Base-by-base conservation (phyloP, 2,329 filamentous ascomycete species). In the Paracoccidioides lutzii region DNA sequence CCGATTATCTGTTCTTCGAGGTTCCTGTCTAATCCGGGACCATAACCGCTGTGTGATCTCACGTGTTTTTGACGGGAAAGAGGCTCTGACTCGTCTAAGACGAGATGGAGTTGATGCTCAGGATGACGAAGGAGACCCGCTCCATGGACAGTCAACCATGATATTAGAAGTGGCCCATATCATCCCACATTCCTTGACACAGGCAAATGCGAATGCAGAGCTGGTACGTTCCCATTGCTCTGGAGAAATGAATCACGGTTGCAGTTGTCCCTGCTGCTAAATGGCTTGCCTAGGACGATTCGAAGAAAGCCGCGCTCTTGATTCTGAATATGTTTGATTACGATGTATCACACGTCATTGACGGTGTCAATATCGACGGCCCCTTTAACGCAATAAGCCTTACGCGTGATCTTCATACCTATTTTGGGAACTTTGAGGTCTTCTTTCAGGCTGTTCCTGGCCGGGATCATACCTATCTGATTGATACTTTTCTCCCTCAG, bases 321-420 rank as follows among this genome's bases (percentile, higher is more conserved):
- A 66, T 73, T 44, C 65, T 73, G 3, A 71, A 73, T 33, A 73
- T 74, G 69, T 72, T 74, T 57, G 71, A 74, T 55, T 57, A 40
- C 37, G 68, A 66, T 43, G 63, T 69, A 32, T 61, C 59, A 8
- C 60, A 68, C 59, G 52, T 73, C 0, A 72, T 74, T 48, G 62
- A 73, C 41, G 71, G 71, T 45, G 55, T 56, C 37, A 64, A 72
- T 7, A 72, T 74, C 50, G 70, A 55, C 28, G 46, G 46, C 9
- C 45, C 54, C 5, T 55, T 44, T 8, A 55, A 55, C 32, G 54
- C 54, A 30, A 55, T 52, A 9, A 52, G 54, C n/a, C 38, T 55
- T 41, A 33, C 45, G 5, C 54, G 2, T 14, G 8, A 35, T 50
- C 37, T 55, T n/a, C 54, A 55, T 45, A 28, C 54, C n/a, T 2